Percentiles rank a stretch among this genome's conserved stretches.
These are phyloP conservation scores for Penicillium sumatraense DNA, from an alignment of 2,329 filamentous ascomycete species.

Conservation along the genomic window DNA sequence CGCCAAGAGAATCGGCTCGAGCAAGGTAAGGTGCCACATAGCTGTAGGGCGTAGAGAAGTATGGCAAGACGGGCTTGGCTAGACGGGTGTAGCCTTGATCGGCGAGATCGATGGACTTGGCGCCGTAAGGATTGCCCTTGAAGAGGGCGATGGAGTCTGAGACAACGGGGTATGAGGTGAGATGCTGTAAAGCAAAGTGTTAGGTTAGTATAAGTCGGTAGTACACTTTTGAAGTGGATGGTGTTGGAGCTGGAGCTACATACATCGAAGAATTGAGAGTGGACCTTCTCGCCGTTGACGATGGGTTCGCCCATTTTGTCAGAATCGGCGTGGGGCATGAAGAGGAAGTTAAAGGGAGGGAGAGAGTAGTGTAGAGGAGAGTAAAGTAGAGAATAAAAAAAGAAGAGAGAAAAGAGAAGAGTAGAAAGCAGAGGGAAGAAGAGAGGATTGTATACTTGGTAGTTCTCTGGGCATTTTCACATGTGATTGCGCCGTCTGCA, in stretches of 20 bases:
- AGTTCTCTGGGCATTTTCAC: conserved; percentile 27
- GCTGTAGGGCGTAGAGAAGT: conserved; percentile 76
- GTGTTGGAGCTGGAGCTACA: conserved; percentile 28
- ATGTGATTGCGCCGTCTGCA: conserved; percentile 31
- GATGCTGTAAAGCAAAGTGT: conserved; percentile 62
- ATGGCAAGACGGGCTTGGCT: conserved; percentile 77
- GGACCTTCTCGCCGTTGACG: conserved; percentile 56
- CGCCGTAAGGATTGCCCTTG: conserved; percentile 80
- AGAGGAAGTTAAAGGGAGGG: background rate
- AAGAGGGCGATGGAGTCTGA: conserved; percentile 77
- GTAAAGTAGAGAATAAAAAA: background rate
- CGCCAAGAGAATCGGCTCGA: conserved; percentile 77
- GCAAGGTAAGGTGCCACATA: conserved; percentile 84
- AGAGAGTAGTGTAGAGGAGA: background rate
- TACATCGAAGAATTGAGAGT: conserved; percentile 53
- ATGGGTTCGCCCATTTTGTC: conserved; percentile 52
- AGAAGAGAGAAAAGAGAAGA: conserved; percentile 10
- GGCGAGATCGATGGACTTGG: conserved; percentile 77
- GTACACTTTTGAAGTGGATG: background rate
- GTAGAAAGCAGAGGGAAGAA: conserved; percentile 7
- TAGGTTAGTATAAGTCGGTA: background rate
- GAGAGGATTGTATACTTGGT: background rate
- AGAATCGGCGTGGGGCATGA: conserved; percentile 56
- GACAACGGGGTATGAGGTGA: conserved; percentile 82
- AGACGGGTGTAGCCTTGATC: conserved; percentile 76